Evolutionary conservation across 768 basidiomycete genomes (phyloP).

Genomic region (Auriscalpium vulgare): DNA sequence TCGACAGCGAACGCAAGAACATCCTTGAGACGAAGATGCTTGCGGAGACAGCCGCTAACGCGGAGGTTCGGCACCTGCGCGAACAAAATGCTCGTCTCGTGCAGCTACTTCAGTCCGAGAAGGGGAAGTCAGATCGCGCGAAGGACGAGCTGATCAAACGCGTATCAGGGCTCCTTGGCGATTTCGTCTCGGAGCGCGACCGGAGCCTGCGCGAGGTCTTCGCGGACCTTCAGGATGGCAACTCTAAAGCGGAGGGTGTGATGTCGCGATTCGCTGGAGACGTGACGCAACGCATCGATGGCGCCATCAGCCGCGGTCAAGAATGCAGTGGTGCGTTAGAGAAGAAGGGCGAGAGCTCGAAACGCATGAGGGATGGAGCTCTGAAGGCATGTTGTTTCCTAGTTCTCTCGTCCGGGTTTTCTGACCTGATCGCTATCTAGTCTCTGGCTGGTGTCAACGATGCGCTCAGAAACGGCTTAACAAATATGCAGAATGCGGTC

Average conservation of each 20-base stretch:
- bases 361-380: slow-evolving; percentile 48
- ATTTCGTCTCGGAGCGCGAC: slow-evolving; percentile 64
- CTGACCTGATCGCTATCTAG: slow-evolving; percentile 25
- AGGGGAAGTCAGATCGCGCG: slow-evolving; percentile 53
- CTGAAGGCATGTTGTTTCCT: slow-evolving; percentile 38
- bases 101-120: slow-evolving; percentile 58
- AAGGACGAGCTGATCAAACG: slow-evolving; percentile 71
- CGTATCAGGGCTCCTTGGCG: slow-evolving; percentile 62
- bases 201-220: slow-evolving; percentile 53
- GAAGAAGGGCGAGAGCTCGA: slow-evolving; percentile 40
- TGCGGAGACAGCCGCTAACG: slow-evolving; percentile 36
- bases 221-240: slow-evolving; percentile 43
- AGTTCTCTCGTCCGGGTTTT: slow-evolving; percentile 3
- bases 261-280: slow-evolving; percentile 39
- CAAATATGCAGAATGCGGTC: slow-evolving; percentile 36
- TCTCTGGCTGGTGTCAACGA: slow-evolving; percentile 30
- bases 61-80: slow-evolving; percentile 54
- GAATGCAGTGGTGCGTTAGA: slow-evolving; percentile 35
- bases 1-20: slow-evolving; percentile 45
- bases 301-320: slow-evolving; percentile 32
- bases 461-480: slow-evolving; percentile 34
- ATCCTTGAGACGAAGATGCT: slow-evolving; percentile 41
- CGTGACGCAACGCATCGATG: slow-evolving; percentile 39
- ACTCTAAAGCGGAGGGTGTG: slow-evolving; percentile 44
- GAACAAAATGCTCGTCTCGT: slow-evolving; percentile 63